These are phyloP conservation scores for Vitellaria paradoxa DNA, from an alignment of 179 eudicot species.

Conservation along the genomic window DNA sequence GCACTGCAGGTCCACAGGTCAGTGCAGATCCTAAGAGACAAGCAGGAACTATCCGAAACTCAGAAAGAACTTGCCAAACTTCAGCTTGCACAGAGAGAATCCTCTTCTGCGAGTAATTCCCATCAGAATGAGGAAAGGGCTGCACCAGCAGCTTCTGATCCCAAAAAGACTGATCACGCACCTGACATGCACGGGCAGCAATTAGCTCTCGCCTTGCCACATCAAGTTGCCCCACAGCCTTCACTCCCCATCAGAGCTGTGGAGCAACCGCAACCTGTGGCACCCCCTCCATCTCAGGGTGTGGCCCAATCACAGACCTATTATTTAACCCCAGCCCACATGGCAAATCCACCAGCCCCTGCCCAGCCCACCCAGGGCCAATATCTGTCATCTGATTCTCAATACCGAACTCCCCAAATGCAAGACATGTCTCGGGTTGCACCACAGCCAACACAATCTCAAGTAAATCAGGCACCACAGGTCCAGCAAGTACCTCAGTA, in stretches of 20 bases:
- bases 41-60: constrained; percentile 92
- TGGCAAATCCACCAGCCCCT: constrained; percentile 35
- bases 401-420: constrained; percentile 44
- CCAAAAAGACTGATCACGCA: constrained; percentile 46
- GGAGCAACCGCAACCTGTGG: constrained; percentile 46
- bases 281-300: constrained; percentile 49
- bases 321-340: constrained; percentile 51
- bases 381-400: constrained; percentile 52
- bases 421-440: constrained; percentile 32
- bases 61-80: constrained; percentile 94
- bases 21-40: constrained; percentile 87
- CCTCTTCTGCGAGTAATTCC: constrained; percentile 41
- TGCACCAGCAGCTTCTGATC: constrained; percentile 45
- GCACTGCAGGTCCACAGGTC: constrained; percentile 82
- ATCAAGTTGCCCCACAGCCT: constrained; percentile 61
- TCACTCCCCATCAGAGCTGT: constrained; percentile 38
- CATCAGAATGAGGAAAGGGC: constrained; percentile 54
- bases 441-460: constrained; percentile 45
- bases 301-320: constrained; percentile 48
- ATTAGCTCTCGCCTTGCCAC: constrained; percentile 84
- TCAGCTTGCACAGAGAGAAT: constrained; percentile 81
- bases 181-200: constrained; percentile 65
- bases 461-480: constrained; percentile 52
- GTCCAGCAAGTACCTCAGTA: constrained; percentile 41
- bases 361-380: constrained; percentile 46